Base-by-base conservation (phyloP, 345 rosid genomes). In the Gossypium arboreum region DNA sequence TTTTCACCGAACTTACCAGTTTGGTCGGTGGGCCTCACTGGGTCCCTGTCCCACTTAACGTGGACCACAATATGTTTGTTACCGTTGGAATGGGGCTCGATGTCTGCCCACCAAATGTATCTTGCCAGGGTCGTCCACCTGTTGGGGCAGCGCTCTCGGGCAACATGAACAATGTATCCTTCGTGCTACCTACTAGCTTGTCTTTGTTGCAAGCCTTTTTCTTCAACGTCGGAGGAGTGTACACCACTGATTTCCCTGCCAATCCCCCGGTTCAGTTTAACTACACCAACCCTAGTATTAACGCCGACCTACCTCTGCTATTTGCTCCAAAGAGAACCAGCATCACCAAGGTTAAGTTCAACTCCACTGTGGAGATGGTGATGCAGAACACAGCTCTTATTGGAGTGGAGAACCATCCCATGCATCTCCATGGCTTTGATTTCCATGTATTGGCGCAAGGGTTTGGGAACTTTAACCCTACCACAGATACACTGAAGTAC, bases 401-500 rank as follows among this genome's bases (percentile, higher is more conserved):
- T 0, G 85, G 75, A 0, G 71, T 75, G 1, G 98, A 94, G 89
- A 90, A 69, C 76, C 98, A 94, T 74, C 98, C 97, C 0, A 94
- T 92, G 80, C 98, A 94, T 50, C 25, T 94, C 20, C 98, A 94
- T 20, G 95, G 98, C 1, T 84, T 81, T 66, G 87, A 94, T 74
- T 94, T 94, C 76, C 86, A 90, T 62, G 91, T 94, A 2, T 3
- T 94, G 78, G 97, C 94, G 70, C 98, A 91, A 79, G 98, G 95
- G 12, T 94, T 94, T 61, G 98, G 98, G 59, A 92, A 90, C 71
- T 94, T 81, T 64, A 74, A 34, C 67, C 22, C 47, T 34, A 29
- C 3, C 52, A 12, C 5, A 8, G 25, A 65, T 65, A 43, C 29
- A 51, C 44, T 34, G 22, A 62, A 13, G 47, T 62, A 34, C 9